phyloP scores from a whole-genome alignment of 768 basidiomycete genomes.

The Astraeus odoratus region DNA sequence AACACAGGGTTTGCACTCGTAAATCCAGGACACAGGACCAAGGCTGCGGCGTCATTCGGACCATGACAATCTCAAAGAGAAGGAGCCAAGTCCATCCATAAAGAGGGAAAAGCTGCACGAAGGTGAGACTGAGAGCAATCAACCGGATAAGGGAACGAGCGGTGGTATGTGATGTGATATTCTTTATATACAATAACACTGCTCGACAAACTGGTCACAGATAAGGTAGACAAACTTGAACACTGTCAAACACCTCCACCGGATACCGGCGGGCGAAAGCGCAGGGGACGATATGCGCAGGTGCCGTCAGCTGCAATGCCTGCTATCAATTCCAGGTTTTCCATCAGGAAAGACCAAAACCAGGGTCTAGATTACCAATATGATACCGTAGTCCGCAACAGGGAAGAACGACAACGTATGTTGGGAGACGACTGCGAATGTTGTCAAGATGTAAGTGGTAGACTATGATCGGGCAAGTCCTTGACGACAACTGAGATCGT shows the following conservation, averaged over 20 bases:
- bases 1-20: neutral
- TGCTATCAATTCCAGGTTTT: constrained; percentile 59
- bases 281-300: constrained; percentile 53
- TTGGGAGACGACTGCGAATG: constrained; percentile 77
- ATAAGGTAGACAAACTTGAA: constrained; percentile 8
- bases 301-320: constrained; percentile 27
- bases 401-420: constrained; percentile 55
- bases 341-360: constrained; percentile 61
- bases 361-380: constrained; percentile 60
- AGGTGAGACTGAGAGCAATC: neutral
- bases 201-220: constrained; percentile 7
- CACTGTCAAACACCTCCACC: constrained; percentile 4
- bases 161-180: constrained; percentile 10
- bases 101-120: neutral
- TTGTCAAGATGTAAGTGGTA: constrained; percentile 58
- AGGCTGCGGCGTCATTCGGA: constrained; percentile 12
- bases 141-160: neutral
- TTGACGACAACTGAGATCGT: neutral
- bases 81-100: neutral
- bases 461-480: neutral
- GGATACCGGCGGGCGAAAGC: constrained; percentile 35
- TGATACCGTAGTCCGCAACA: constrained; percentile 69
- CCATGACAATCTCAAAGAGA: constrained; percentile 9
- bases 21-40: neutral
- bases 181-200: neutral